Evolutionary conservation across 2,329 filamentous ascomycete genomes (phyloP), one percentile per base, ranked within the genome.

Genomic region (Hypoxylon sp.): DNA sequence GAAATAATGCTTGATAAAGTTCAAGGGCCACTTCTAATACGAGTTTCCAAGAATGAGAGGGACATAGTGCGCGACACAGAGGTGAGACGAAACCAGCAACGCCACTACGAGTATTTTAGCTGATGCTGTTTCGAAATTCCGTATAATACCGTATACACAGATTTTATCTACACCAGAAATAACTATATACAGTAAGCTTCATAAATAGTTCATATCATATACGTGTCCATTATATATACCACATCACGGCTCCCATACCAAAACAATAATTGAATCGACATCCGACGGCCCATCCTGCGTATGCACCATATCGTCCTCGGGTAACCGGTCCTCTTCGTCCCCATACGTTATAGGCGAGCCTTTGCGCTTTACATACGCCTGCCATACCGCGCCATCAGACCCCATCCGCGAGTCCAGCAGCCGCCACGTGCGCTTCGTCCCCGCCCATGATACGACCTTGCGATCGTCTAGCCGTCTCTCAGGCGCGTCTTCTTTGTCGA

Each of bases 291-390:
- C 75, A 46, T 75, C 75, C 31, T 73, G 71, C n/a, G 63, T 62
- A 47, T 75, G 73, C 14, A 69, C 67, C 17, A 54, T 70, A 52
- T 75, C 71, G 44, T 73, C 71, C 19, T 69, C 73, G 2, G 65
- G 33, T 11, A 58, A 3, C 59, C 67, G 50, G 8, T 69, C 59
- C 42, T 73, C 70, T 39, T 71, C 52, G 11, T 75, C 70, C n/a
- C 64, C 71, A 22, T 67, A 71, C 19, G 59, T 31, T 14, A 60
- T 64, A 3, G 61, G 52, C 22, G 55, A 60, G 11, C 70, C 72
- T 19, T 55, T 57, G 39, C 59, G 74, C 74, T 82, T 83, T 17
- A 84, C 74, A 47, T 85, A 86, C 0, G 81, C 82, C 76, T 85
- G 84, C 82, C 83, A 82, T 2, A 85, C 80, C 46, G 79, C 77